phyloP scores from a whole-genome alignment of 2,329 filamentous ascomycete genomes.

The Aaosphaeria pasadenensis region DNA sequence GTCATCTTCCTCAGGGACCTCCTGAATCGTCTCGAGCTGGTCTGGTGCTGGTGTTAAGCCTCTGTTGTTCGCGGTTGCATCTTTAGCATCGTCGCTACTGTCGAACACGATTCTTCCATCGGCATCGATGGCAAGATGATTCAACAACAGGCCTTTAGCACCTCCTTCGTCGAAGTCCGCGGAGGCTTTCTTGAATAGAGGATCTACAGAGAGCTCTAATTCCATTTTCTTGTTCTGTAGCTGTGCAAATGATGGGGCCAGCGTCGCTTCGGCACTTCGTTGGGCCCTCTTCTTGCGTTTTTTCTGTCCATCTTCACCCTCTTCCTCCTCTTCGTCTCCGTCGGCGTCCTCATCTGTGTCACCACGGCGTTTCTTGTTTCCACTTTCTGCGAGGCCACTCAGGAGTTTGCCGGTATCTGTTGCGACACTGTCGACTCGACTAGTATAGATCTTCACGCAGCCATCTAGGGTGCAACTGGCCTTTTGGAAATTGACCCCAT shows the following conservation, averaged over 20 bases:
- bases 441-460: conserved; percentile 99
- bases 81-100: conserved; percentile 81
- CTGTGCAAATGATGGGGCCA: conserved; percentile 83
- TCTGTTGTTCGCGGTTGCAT: conserved; percentile 48
- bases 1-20: conserved; percentile 21
- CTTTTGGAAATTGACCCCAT: conserved; percentile 97
- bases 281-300: conserved; percentile 73
- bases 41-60: conserved; percentile 45
- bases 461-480: conserved; percentile 96
- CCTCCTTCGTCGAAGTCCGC: conserved; percentile 98
- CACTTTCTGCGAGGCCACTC: conserved; percentile 87
- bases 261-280: conserved; percentile 86
- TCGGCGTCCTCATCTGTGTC: conserved; percentile 35
- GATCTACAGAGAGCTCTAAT: conserved; percentile 92
- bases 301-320: conserved; percentile 57
- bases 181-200: conserved; percentile 98
- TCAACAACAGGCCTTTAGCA: conserved; percentile 89
- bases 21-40: conserved; percentile 22
- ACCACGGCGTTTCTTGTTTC: conserved; percentile 53
- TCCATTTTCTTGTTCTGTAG: conserved; percentile 97
- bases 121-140: conserved; percentile 93
- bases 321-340: conserved; percentile 65
- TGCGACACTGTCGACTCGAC: conserved; percentile 94
- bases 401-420: conserved; percentile 95
- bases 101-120: conserved; percentile 95